phyloP scores from a whole-genome alignment of 163 green algal genomes.

The Scenedesmus sp. region DNA sequence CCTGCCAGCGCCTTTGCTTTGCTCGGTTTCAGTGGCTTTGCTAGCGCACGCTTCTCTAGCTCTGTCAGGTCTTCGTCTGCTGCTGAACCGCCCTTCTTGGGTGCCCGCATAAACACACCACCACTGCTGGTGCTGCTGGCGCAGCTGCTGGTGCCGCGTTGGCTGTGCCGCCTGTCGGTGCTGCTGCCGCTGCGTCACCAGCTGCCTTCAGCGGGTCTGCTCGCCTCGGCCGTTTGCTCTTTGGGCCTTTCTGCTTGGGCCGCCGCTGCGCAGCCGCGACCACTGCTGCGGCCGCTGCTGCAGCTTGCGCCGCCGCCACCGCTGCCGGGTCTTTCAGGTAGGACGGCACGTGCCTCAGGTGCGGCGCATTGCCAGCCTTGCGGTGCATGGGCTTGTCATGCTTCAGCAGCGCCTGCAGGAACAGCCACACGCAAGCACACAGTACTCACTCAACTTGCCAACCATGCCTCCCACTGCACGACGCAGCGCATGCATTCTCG shows the following conservation, averaged over 20 bases:
- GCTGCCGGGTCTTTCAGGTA: constrained; percentile 80
- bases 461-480: background rate
- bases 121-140: background rate
- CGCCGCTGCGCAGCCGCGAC: constrained; percentile 30
- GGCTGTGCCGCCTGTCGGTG: background rate
- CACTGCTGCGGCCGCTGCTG: constrained; percentile 25
- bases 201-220: constrained; percentile 37
- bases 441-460: background rate
- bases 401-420: constrained; percentile 74
- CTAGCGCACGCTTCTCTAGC: constrained; percentile 68
- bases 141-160: background rate
- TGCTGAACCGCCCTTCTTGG: constrained; percentile 69
- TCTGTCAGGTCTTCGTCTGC: constrained; percentile 78
- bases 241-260: constrained; percentile 29
- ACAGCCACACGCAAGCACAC: background rate
- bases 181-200: background rate
- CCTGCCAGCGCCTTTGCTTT: constrained; percentile 42
- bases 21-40: constrained; percentile 39
- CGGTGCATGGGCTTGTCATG: constrained; percentile 88
- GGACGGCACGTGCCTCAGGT: constrained; percentile 86
- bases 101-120: constrained; percentile 54
- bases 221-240: background rate
- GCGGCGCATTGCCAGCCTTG: constrained; percentile 63
- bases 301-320: constrained; percentile 6
- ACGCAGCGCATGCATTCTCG: too few species aligned